Base-by-base conservation (phyloP, 2,329 filamentous ascomycete species). In the Xylaria digitata region DNA sequence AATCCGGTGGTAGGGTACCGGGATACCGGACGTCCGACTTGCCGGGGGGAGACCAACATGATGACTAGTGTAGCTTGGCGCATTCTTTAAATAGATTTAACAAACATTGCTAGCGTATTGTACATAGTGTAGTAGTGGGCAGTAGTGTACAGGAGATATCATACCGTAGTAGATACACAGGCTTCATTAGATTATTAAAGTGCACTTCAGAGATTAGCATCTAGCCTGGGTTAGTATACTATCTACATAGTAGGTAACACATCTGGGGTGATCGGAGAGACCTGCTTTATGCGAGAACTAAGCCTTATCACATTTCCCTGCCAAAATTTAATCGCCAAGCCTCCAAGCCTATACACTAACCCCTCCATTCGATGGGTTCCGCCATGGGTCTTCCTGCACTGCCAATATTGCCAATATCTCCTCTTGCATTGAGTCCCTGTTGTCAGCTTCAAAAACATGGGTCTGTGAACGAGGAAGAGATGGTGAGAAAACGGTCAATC, bases 21-120 rank as follows among this genome's bases (percentile, higher is more conserved):
- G 59, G 59, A 23, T 63, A 9, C 15, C 61, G 65, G 65, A 65
- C 15, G 46, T 58, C 61, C 65, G 61, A 42, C 30, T 48, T 23
- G 15, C 56, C 45, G 46, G 40, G 21, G 32, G 19, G 13, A 26
- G 32, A 40, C 21, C 42, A 13, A 34, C 17, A 32, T 11, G 17
- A 26, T 56, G 42, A 55, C 59, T 63, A 32, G 61, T 58, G 46
- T 23, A 21, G 34, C 55, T 52, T 65, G 50, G 63, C 56, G 43
- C n/a, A 19, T 19, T 53, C 43, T 60, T 59, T 40, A 50, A 64
- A 52, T 54, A 64, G 49, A 50, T 52, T 34, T 2, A 6, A 56
- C n/a, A 54, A 40, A 23, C n/a, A 45, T 34, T 54, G 21, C 42
- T n/a, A n/a, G n/a, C n/a, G n/a, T n/a, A n/a, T n/a, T n/a, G n/a